A percentile compares a stretch with the other conserved stretches of the same genome.
Conservation (phyloP, 805 yeast genomes). For the Komagataella kurtzmanii region DNA sequence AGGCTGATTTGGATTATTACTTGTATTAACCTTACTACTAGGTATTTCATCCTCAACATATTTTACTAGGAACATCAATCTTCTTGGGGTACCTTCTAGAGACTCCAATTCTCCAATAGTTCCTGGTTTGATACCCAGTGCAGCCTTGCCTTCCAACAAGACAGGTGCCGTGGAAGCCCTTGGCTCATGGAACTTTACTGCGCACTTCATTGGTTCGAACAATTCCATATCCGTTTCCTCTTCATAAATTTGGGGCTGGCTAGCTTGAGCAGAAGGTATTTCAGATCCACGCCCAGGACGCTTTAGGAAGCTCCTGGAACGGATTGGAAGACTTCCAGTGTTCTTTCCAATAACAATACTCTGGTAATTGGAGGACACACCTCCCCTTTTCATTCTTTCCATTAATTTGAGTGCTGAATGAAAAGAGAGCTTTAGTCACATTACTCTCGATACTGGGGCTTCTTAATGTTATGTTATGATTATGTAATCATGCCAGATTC, state of each 20-base stretch:
- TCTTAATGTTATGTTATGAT: neutral
- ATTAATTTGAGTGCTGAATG: neutral
- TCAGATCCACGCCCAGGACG: neutral
- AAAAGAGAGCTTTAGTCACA: neutral
- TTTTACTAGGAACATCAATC: slow-evolving; percentile 29
- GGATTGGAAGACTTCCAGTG: neutral
- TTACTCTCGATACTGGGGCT: neutral
- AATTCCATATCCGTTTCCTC: neutral
- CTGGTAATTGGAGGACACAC: neutral
- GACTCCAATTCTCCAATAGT: slow-evolving; percentile 61
- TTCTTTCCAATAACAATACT: neutral
- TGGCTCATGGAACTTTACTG: slow-evolving; percentile 56
- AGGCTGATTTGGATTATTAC: slow-evolving; percentile 13
- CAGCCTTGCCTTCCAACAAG: slow-evolving; percentile 39
- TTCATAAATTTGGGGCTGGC: neutral
- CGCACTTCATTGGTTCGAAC: slow-evolving; percentile 25
- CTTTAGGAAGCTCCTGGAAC: neutral
- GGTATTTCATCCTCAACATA: slow-evolving; percentile 16
- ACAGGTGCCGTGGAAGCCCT: slow-evolving; percentile 46
- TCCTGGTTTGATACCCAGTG: slow-evolving; percentile 61
- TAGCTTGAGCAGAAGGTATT: neutral
- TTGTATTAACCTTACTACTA: slow-evolving; percentile 6
- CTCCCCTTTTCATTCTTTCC: neutral
- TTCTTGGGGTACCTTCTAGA: slow-evolving; percentile 22
- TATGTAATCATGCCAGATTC: neutral